Evolutionary conservation across 2,329 filamentous ascomycete species (phyloP), one percentile per base, ranked within the genome.

Genomic region (Fusarium zealandicum): DNA sequence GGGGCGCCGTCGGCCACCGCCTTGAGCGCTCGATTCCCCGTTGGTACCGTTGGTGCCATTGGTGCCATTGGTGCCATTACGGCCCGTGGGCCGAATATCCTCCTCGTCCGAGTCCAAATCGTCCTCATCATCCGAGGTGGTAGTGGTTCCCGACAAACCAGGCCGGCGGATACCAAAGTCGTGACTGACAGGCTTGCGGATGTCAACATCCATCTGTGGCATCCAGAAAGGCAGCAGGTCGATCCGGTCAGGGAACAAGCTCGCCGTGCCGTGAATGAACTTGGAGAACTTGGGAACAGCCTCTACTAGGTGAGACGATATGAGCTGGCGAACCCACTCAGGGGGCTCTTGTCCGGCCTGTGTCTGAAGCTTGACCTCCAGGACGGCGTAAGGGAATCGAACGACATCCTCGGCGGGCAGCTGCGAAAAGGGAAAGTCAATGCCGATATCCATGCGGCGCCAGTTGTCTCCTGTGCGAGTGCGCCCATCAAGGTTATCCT

Each of bases 261-360:
- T 90, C 9, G 93, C 93, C 2, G 89, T 92, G 54, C 95, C 95
- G 73, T 99, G 95, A 53, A 99, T 98, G 73, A 98, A 99, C 77
- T 99, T 99, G 70, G 92, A 97, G 76, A 98, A 99, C 72, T 99
- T 99, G 58, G 95, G 95, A 3, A 99, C 93, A n/a, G 95, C 93
- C 76, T 99, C 95, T 2, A 99, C 95, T 13, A 99, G 82, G 76
- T 99, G 95, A 59, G 92, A 96, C 11, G 91, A 84, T 37, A 92
- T 96, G 44, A 99, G 82, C 70, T 98, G 92, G 17, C 92, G 88
- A 66, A 99, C 93, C 95, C 95, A 99, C 70, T 96, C 90, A 0
- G 95, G 95, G 12, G 95, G 92, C 70, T 97, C 92, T 73, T 97
- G 93, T 32, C 95, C 95, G 50, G 90, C 87, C 73, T 97, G 93